These are phyloP conservation scores for Triticum dicoccoides DNA, from an alignment of 176 grass and related monocot species.

Conservation along the genomic window DNA sequence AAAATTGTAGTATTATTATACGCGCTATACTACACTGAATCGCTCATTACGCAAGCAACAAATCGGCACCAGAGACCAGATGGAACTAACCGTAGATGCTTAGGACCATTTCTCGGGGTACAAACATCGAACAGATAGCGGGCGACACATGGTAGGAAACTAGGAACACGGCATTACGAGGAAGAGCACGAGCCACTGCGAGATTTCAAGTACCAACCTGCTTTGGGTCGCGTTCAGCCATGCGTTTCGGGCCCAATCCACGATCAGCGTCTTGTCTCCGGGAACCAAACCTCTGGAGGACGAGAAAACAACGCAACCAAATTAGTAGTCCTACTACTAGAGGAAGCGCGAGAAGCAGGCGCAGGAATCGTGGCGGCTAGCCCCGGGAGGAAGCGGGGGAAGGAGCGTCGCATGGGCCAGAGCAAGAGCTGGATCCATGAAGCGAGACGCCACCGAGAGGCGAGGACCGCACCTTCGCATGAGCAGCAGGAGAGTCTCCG, in stretches of 20 bases:
- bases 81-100: background rate
- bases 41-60: background rate
- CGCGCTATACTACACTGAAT: background rate
- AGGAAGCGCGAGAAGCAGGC: background rate
- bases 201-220: slow-evolving; percentile 1
- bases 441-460: background rate
- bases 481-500: background rate
- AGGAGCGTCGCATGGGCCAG: background rate
- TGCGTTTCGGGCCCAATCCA: background rate
- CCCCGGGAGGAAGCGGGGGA: background rate
- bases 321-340: background rate
- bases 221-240: background rate
- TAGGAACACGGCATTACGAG: background rate
- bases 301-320: background rate
- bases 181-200: background rate
- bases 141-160: background rate
- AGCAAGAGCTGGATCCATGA: background rate
- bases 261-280: background rate
- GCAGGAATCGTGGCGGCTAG: background rate
- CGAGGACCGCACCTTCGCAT: background rate
- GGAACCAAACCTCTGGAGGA: background rate
- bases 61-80: background rate
- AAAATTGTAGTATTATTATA: background rate
- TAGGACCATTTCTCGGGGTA: background rate
- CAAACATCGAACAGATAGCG: background rate